Base-by-base conservation (phyloP, 2,329 filamentous ascomycete species). In the Fusarium brevicatenulatum region DNA sequence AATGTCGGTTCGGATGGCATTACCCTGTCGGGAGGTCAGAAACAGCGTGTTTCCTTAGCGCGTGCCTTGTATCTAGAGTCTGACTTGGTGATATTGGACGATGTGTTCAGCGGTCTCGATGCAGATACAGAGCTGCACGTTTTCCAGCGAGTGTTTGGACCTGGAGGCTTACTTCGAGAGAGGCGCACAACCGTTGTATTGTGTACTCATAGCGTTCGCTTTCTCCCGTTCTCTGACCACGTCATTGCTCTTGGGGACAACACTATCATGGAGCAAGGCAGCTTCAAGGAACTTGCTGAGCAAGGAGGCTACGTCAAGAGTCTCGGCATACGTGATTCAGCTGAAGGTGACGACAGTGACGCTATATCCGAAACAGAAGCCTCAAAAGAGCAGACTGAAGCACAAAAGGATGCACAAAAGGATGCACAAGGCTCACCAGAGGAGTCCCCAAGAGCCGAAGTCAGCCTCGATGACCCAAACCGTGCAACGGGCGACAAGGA, bases 211-310 rank as follows among this genome's bases (percentile, higher is more conserved):
- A 79, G 78, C 0, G 66, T 81, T 11, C 72, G 77, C 1, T 77
- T 79, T 59, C 57, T 84, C 7, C 77, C 80, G 2, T 72, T 73
- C 52, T 83, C 79, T 40, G 85, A 88, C 50, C 83, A 86, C 43
- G 83, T 89, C 16, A 82, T 89, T 43, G 84, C 82, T 0, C 80
- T 89, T 0, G 81, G 81, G 0, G 25, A 71, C 0, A 86, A 86
- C 1, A 79, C 73, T 0, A 64, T 88, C 7, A 73, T 82, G 5
- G 85, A 88, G 44, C 82, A 88, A 49, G 81, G 80, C 1, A 63
- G 59, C 5, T 81, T 80, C 44, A 28, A 62, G 1, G 70, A 78
- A 3, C 69, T 81, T 25, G 64, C 72, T 54, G 67, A 67, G 3
- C 81, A 81, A 49, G 75, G 80, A 36, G 80, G 79, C 23, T 84